Evolutionary conservation across 805 yeast genomes (phyloP), one percentile per base, ranked within the genome.

Genomic region (Alloascoidea hylecoeti): DNA sequence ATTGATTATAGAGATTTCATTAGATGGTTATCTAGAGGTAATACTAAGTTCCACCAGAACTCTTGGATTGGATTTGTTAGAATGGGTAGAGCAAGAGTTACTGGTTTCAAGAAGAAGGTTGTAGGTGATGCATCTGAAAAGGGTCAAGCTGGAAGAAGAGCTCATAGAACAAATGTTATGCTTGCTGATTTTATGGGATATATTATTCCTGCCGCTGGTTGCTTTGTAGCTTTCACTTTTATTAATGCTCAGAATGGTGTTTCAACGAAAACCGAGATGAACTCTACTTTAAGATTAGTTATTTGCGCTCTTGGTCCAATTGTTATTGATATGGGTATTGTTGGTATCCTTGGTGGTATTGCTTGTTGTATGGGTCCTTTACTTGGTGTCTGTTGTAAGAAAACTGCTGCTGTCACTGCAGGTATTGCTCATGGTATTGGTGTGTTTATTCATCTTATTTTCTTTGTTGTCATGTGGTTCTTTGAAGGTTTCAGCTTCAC

Each of bases 361-460:
- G 83, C 97, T 12, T 92, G 98, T 66, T 92, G 96, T 70, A 84
- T 95, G 18, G 99, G 99, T 59, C 98, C 99, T 49, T 51, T 89
- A 55, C 74, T 89, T 46, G 92, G 92, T 41, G 60, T 88, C 64
- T 89, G 98, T 63, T 89, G 97, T 39, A 54, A 54, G 4, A 56
- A 55, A 4, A 66, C 68, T 37, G 75, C 84, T 0, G 58, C 73
- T 1, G 42, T 64, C 2, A 49, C 78, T 15, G 81, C 94, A 1
- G 61, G 63, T 2, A 30, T 66, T 2, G 77, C 73, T 2, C 92
- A 78, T 49, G 44, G 62, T 1, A 34, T 66, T 2, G 68, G 79
- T 0, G 66, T 78, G 2, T 4, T 78, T 15, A 59, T 65, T 33
- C 75, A 80, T 46, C 41, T 76, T 4, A 34, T 68, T 1, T 63